Percentiles rank a stretch among this genome's conserved stretches.
phyloP scores from a whole-genome alignment of 2,329 filamentous ascomycete genomes.

The Mollisia scopiformis region DNA sequence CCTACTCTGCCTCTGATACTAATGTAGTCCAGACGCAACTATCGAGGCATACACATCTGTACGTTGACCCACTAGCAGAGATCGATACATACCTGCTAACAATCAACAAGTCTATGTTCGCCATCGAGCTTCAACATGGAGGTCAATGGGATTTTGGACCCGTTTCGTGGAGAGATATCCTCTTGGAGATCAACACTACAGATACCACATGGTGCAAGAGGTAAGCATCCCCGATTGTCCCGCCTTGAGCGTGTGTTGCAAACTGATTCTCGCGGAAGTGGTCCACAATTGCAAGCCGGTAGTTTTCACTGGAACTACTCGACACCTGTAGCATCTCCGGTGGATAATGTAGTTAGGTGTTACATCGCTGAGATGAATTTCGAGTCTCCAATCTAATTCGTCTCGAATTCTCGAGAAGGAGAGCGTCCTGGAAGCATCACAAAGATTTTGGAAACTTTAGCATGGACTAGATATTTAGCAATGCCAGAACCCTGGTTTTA shows the following conservation, averaged over 20 bases:
- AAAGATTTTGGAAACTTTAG: too few relatives aligned
- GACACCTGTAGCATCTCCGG: not conserved
- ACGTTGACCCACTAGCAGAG: not conserved
- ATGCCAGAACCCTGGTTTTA: too few relatives aligned
- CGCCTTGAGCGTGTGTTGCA: too few relatives aligned
- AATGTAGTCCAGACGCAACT: too few relatives aligned
- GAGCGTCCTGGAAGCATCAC: too few relatives aligned
- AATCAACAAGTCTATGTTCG: slow-evolving; percentile 11
- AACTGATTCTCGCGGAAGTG: too few relatives aligned
- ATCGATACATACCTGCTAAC: not conserved
- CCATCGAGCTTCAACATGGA: slow-evolving; percentile 20
- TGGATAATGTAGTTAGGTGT: not conserved
- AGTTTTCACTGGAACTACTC: not conserved
- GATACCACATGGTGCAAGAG: slow-evolving; percentile 19
- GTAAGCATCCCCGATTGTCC: not conserved
- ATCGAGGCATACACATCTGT: not conserved
- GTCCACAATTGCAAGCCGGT: not conserved
- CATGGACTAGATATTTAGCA: too few relatives aligned
- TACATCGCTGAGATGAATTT: not conserved
- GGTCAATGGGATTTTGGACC: slow-evolving; percentile 25
- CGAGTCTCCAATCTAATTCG: not conserved
- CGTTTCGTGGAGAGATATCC: slow-evolving; percentile 23
- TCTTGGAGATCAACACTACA: slow-evolving; percentile 20
- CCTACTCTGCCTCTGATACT: too few relatives aligned
- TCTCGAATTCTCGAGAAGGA: too few relatives aligned